These are phyloP conservation scores for Penicillium sp. DNA, from an alignment of 2,329 filamentous ascomycete species.

Conservation along the genomic window DNA sequence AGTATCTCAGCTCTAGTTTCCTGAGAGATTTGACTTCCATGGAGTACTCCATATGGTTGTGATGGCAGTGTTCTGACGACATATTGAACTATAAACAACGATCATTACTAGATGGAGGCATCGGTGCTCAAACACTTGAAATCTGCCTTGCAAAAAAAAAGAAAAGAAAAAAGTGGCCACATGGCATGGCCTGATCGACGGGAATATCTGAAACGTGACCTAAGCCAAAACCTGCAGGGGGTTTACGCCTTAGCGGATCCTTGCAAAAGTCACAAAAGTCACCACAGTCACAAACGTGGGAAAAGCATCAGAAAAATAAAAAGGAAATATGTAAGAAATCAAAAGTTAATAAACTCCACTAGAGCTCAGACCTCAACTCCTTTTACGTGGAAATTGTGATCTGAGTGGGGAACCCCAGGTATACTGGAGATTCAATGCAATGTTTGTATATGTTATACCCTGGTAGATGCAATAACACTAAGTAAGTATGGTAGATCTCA, in stretches of 20 bases:
- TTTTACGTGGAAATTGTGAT: neutral
- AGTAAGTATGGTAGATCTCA: neutral
- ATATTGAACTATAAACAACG: too few species aligned
- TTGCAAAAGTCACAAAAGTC: too few species aligned
- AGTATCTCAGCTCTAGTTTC: too few species aligned
- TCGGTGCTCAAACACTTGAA: neutral
- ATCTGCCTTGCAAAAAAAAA: constrained; percentile 11
- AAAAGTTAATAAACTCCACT: neutral
- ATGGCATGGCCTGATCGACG: constrained; percentile 14
- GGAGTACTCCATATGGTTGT: too few species aligned
- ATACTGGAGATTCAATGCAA: too few species aligned
- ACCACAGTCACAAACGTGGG: neutral
- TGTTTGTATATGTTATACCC: neutral
- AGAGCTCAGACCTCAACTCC: neutral
- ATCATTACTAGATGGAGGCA: neutral
- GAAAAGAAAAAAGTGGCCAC: constrained; percentile 4
- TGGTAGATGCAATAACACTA: neutral
- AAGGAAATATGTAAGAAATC: neutral
- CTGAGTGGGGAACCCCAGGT: neutral
- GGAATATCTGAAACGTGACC: constrained; percentile 3
- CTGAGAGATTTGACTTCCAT: too few species aligned
- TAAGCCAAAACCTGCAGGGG: neutral
- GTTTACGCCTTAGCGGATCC: neutral
- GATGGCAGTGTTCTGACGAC: too few species aligned
- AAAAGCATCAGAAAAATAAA: too few species aligned